Conservation (phyloP, 257 asterid species). For the Solanum virginianum region DNA sequence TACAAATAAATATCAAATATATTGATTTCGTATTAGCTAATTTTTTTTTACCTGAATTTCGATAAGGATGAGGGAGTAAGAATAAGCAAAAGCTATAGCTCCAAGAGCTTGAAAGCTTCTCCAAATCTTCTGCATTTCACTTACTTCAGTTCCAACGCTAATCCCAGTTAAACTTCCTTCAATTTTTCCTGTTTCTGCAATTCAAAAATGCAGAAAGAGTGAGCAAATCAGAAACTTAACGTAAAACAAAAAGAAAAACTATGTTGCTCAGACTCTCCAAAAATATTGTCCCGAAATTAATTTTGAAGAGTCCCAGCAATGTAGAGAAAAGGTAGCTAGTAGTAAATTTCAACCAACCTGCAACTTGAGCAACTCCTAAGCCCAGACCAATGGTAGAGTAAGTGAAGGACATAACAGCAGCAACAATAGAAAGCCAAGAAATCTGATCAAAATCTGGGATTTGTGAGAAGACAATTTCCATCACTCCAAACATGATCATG, state of each 20-base stretch:
- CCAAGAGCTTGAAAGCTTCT: constrained; percentile 22
- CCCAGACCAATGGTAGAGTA: constrained; percentile 59
- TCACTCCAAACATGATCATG: constrained; percentile 56
- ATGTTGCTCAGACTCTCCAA: neutral
- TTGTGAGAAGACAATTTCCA: constrained; percentile 44
- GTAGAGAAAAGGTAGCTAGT: neutral
- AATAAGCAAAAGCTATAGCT: constrained; percentile 24
- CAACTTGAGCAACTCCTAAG: constrained; percentile 52
- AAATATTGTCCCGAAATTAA: neutral
- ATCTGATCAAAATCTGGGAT: constrained; percentile 72
- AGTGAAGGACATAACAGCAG: constrained; percentile 70
- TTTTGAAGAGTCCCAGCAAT: neutral
- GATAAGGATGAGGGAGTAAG: constrained; percentile 16
- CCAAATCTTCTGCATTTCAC: constrained; percentile 16
- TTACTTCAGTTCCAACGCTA: constrained; percentile 6
- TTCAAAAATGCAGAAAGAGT: neutral
- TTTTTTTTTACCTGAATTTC: constrained; percentile 17
- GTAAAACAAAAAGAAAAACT: neutral
- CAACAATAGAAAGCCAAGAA: constrained; percentile 66
- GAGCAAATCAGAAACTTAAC: neutral
- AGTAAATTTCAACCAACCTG: constrained; percentile 12
- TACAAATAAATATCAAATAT: neutral
- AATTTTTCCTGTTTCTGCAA: constrained; percentile 9
- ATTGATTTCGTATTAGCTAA: neutral
- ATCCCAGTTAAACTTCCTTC: constrained; percentile 18